Conservation (phyloP, 2,329 filamentous ascomycete species). For the Beauveria rudraprayagi region DNA sequence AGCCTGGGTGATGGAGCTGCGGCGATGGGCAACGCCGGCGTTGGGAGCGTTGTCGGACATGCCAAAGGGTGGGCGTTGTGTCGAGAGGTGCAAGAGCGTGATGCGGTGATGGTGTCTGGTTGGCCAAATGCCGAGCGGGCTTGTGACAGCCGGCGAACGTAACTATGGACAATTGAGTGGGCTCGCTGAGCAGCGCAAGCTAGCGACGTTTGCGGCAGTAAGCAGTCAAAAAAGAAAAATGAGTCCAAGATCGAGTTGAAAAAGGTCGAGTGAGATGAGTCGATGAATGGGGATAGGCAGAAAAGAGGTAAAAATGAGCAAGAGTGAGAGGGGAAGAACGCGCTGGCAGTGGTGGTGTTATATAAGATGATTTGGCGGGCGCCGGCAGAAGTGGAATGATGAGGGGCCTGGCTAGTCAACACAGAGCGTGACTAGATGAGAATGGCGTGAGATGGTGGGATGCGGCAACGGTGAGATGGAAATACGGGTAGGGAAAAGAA, state of each 20-base stretch:
- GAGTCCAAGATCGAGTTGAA: neutral
- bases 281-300: neutral
- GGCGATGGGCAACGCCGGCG: constrained; percentile 34
- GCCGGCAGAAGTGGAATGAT: neutral
- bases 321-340: neutral
- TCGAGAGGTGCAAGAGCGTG: constrained; percentile 16
- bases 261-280: neutral
- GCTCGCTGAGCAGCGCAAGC: constrained; percentile 1
- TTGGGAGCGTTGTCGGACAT: constrained; percentile 29
- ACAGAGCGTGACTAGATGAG: neutral
- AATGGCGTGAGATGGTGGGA: neutral
- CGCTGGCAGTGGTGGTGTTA: neutral
- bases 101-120: constrained; percentile 12
- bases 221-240: neutral
- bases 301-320: neutral
- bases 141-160: neutral
- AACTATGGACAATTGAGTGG: neutral
- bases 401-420: neutral
- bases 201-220: constrained; percentile 4
- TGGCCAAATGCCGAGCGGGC: neutral
- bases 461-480: neutral
- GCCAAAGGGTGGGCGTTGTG: constrained; percentile 14
- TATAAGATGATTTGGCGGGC: constrained; percentile 2
- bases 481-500: neutral
- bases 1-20: constrained; percentile 49